Percentiles rank a stretch among this genome's conserved stretches.
These are phyloP conservation scores for Colletotrichum sojae DNA, from an alignment of 2,329 filamentous ascomycete genomes.

Conservation along the genomic window DNA sequence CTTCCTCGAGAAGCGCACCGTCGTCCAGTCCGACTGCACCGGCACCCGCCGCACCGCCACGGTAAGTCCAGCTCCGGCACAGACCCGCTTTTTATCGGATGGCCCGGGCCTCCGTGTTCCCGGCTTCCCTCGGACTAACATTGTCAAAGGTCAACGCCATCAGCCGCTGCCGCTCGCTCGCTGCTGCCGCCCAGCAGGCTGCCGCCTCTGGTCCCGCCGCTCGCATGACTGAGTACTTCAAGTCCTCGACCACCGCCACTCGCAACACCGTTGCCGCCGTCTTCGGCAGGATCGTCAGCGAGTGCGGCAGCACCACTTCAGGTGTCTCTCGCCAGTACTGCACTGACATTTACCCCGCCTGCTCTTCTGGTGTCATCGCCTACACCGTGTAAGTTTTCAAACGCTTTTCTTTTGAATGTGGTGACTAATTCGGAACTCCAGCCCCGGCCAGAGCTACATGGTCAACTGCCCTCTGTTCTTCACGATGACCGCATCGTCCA, in stretches of 20 bases:
- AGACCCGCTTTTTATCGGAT: no score
- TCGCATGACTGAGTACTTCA: constrained; percentile 75
- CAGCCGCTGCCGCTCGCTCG: constrained; percentile 66
- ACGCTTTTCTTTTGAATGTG: constrained; percentile 52
- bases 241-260: constrained; percentile 62
- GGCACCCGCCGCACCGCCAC: constrained; percentile 60
- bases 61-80: constrained; percentile 17
- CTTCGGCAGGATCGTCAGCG: constrained; percentile 62
- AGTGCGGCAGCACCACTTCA: constrained; percentile 66
- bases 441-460: constrained; percentile 65
- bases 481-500: constrained; percentile 20
- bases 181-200: constrained; percentile 65
- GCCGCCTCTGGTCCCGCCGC: constrained; percentile 63
- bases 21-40: constrained; percentile 68
- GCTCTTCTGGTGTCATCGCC: constrained; percentile 66
- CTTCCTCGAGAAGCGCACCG: constrained; percentile 64
- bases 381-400: constrained; percentile 63
- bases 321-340: constrained; percentile 71
- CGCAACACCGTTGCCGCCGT: constrained; percentile 67
- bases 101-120: no score
- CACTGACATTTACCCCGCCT: constrained; percentile 68
- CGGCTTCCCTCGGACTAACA: neutral
- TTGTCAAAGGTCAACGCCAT: constrained; percentile 60
- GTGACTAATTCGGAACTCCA: constrained; percentile 53
- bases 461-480: constrained; percentile 65